Evolutionary conservation across 768 basidiomycete genomes (phyloP), one percentile per base, ranked within the genome.

Genomic region (Lactifluus rugatus): DNA sequence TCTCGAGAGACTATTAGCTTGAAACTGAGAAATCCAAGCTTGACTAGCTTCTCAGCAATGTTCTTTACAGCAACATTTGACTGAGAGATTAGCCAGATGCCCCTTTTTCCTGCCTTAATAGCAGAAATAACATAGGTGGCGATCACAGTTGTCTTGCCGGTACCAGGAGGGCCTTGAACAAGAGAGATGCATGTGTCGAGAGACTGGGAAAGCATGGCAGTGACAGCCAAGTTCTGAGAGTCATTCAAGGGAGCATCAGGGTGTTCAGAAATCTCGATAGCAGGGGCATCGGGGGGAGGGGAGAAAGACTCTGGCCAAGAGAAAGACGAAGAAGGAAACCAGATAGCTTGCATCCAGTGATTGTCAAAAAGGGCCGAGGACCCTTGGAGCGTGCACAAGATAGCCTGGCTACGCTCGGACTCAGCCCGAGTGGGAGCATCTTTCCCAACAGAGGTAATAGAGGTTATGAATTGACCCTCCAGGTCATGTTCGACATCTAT

Each of bases 1-100:
- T 84, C 79, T 71, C 65, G 71, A 1, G 89, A 85, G n/a, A 91
- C 84, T 3, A 92, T 67, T 2, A 93, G 73, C 60, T 74, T 82
- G 78, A 82, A 93, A 9, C 78, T 62, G 3, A 63, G 45, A 58
- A 88, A 80, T 0, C 72, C 75, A 66, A 78, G 72, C 8, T 76
- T 69, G n/a, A 74, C 69, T 17, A 93, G 72, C 72, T 89, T 89
- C 66, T 88, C 85, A 52, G 87, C 89, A 72, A 93, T 91, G 63
- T 93, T 92, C 70, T 89, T 91, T 21, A 92, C 90, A 48, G 88
- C 90, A 49, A 92, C 81, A 74, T 93, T 93, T 17, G 85, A 87
- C 66, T 93, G 87, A 34, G 90, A 87, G 66, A 89, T 74, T 5
- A 93, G 79, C 86, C 88, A 93, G 13, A 90, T 81, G 0, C 85